Conservation (phyloP, 2,329 filamentous ascomycete species). For the Aureobasidium sp. region DNA sequence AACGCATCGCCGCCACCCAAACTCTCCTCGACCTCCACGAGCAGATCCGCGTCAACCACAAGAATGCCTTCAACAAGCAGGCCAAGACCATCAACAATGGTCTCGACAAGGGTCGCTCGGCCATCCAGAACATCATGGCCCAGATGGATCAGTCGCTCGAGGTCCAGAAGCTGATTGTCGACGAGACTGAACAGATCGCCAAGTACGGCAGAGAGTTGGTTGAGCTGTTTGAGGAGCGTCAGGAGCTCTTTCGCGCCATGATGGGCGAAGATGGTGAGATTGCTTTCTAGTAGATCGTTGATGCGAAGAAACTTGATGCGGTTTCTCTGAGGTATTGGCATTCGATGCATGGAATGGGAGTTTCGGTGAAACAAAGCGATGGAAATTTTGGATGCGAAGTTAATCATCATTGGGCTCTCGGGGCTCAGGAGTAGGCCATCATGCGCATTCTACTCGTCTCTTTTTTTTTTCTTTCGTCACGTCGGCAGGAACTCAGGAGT, state of each 20-base stretch:
- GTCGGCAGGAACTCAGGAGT: too few species aligned
- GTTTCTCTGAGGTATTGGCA: not conserved
- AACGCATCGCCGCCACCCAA: not conserved
- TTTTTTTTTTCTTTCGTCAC: not conserved
- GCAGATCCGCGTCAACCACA: not conserved
- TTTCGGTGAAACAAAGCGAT: not conserved
- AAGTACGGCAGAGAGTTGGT: not conserved
- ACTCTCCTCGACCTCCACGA: not conserved
- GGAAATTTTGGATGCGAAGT: not conserved
- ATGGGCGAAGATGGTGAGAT: not conserved
- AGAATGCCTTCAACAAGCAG: not conserved
- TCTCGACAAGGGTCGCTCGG: not conserved
- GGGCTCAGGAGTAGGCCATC: not conserved
- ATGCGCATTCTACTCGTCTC: not conserved
- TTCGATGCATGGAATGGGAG: not conserved
- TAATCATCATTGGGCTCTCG: too few species aligned
- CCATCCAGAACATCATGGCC: not conserved
- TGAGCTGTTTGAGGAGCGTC: not conserved
- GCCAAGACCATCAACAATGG: not conserved
- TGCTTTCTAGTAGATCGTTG: not conserved
- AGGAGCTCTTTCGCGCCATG: not conserved
- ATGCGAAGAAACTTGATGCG: not conserved
- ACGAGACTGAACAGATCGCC: not conserved
- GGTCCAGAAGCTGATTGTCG: not conserved
- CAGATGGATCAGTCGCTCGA: not conserved